Percentiles rank a stretch among this genome's conserved stretches.
These are phyloP conservation scores for Diospyros lotus DNA, from an alignment of 148 eudicot genomes.

Conservation along the genomic window DNA sequence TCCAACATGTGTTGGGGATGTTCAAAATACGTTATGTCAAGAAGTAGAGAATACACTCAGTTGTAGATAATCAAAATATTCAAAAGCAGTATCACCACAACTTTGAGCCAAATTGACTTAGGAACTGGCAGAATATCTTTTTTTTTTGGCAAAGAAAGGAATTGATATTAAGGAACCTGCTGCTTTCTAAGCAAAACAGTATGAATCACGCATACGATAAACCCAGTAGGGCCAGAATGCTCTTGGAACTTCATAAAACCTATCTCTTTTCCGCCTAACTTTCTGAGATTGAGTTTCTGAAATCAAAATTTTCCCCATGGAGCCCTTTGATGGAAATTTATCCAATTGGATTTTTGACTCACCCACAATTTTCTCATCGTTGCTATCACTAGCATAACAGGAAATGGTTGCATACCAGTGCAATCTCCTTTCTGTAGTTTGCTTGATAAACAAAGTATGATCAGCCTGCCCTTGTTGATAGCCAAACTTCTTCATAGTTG, in stretches of 20 bases:
- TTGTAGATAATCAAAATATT: neutral
- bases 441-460: no score
- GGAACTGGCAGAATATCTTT: neutral
- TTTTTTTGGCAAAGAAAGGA: neutral
- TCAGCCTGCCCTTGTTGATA: no score
- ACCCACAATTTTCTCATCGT: no score
- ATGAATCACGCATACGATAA: constrained; percentile 85
- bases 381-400: constrained; percentile 35
- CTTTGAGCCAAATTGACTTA: neutral
- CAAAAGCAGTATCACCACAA: neutral
- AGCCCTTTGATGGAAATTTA: no score
- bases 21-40: neutral
- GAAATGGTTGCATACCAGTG: constrained; percentile 57
- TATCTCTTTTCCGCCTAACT: constrained; percentile 26
- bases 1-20: no score
- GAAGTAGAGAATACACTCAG: neutral
- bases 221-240: constrained; percentile 96
- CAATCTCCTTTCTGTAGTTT: constrained; percentile 74
- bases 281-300: constrained; percentile 20
- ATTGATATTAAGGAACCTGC: constrained; percentile 48
- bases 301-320: constrained; percentile 22
- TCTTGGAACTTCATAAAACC: constrained; percentile 47
- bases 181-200: constrained; percentile 65
- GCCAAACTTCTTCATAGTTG: no score
- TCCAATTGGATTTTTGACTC: no score